These are phyloP conservation scores for Yamadazyma mexicana DNA, from an alignment of 1,139 yeast genomes.

Conservation along the genomic window DNA sequence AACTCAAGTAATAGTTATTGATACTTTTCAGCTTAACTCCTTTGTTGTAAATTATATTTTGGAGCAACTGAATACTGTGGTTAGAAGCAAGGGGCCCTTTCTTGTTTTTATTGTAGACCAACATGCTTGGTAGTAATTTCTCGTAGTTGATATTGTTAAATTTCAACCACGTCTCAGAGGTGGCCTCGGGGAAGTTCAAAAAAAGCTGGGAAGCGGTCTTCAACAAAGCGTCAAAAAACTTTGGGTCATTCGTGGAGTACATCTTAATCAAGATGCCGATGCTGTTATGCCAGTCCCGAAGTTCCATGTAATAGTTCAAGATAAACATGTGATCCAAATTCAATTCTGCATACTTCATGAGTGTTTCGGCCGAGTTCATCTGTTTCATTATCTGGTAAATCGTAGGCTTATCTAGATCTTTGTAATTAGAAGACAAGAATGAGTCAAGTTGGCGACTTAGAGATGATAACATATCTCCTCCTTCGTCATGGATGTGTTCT, in stretches of 20 bases:
- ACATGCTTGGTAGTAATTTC: conserved; percentile 71
- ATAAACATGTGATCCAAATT: conserved; percentile 71
- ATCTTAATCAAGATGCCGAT: conserved; percentile 53
- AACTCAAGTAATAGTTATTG: conserved; percentile 72
- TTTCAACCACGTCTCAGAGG: conserved; percentile 80
- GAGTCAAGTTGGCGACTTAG: conserved; percentile 38
- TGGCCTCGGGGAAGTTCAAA: conserved; percentile 64
- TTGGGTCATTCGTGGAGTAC: conserved; percentile 34
- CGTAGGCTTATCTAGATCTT: conserved; percentile 59
- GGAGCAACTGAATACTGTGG: conserved; percentile 66
- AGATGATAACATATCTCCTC: background rate
- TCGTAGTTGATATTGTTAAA: conserved; percentile 50
- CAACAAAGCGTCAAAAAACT: conserved; percentile 39
- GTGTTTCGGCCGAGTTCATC: conserved; percentile 62
- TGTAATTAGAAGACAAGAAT: conserved; percentile 53
- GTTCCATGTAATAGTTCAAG: conserved; percentile 64
- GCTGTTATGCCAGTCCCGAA: conserved; percentile 75
- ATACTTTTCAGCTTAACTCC: conserved; percentile 50
- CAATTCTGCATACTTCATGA: conserved; percentile 67
- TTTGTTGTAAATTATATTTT: conserved; percentile 56
- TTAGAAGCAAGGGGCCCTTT: conserved; percentile 39
- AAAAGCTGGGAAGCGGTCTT: conserved; percentile 71
- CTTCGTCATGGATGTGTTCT: background rate
- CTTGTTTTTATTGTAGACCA: conserved; percentile 60
- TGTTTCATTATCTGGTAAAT: conserved; percentile 70